Evolutionary conservation across 768 basidiomycete species (phyloP).

Genomic region (Mrakia hoshinonis): DNA sequence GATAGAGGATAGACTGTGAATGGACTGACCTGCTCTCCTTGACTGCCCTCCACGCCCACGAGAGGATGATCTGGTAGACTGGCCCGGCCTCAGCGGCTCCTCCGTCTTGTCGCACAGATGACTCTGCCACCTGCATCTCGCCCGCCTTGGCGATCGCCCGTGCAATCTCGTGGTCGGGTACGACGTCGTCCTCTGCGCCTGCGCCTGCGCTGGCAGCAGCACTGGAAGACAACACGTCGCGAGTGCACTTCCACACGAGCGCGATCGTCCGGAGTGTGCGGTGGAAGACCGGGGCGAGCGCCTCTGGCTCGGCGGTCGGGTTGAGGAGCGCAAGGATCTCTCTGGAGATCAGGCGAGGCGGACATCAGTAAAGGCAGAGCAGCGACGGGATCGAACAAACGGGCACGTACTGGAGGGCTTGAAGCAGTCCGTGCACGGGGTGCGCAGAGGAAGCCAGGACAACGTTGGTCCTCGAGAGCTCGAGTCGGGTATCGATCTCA

Average conservation of each 20-base stretch:
- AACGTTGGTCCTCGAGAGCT: constrained; percentile 11
- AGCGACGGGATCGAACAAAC: neutral
- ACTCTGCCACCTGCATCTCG: neutral
- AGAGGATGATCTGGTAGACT: constrained; percentile 13
- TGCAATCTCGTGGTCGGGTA: constrained; percentile 7
- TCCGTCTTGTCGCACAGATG: neutral
- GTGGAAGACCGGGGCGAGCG: neutral
- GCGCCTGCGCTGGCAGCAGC: neutral
- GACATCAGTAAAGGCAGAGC: neutral
- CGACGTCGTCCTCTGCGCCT: constrained; percentile 18
- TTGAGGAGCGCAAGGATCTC: constrained; percentile 18
- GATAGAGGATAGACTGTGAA: neutral
- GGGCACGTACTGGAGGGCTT: constrained; percentile 15
- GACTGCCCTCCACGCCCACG: constrained; percentile 26
- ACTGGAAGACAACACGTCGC: constrained; percentile 18
- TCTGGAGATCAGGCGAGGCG: neutral
- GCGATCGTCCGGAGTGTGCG: neutral
- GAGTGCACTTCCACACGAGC: constrained; percentile 18
- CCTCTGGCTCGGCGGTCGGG: neutral
- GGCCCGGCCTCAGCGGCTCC: neutral
- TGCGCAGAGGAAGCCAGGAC: constrained; percentile 5
- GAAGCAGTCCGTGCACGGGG: constrained; percentile 23
- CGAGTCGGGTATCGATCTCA: neutral
- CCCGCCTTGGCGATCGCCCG: constrained; percentile 1
- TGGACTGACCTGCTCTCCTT: constrained; percentile 26